phyloP scores from a whole-genome alignment of 352 stramenopile genomes.

The Globisporangium heterothallicum region DNA sequence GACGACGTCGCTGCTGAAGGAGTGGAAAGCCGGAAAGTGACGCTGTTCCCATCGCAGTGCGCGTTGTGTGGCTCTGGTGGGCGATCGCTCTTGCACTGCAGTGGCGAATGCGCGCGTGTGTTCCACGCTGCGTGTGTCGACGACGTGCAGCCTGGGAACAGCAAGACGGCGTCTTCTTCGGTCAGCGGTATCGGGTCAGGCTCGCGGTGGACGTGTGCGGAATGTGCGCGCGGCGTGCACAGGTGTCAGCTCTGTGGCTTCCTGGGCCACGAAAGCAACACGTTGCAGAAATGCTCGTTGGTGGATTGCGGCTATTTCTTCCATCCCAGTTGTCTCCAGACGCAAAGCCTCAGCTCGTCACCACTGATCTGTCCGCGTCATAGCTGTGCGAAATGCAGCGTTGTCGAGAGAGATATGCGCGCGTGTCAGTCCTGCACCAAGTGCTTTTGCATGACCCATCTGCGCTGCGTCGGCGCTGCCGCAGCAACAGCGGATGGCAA shows the following conservation, averaged over 20 bases:
- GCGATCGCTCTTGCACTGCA: slow-evolving; percentile 50
- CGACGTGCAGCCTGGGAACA: slow-evolving; percentile 23
- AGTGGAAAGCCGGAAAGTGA: slow-evolving; percentile 13
- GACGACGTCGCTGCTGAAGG: not conserved
- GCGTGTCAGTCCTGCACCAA: slow-evolving; percentile 48
- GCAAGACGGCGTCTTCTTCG: not conserved
- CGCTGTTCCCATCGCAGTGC: slow-evolving; percentile 51
- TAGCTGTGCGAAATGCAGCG: slow-evolving; percentile 40
- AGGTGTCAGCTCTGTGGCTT: slow-evolving; percentile 63
- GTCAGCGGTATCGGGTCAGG: not conserved
- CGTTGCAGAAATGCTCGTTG: slow-evolving; percentile 44
- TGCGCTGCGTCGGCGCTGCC: slow-evolving; percentile 23
- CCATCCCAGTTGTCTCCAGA: slow-evolving; percentile 31
- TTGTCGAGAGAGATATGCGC: slow-evolving; percentile 42
- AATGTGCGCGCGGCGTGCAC: slow-evolving; percentile 56
- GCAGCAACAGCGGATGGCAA: slow-evolving; percentile 9
- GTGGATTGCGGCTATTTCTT: slow-evolving; percentile 56
- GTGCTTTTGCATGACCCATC: slow-evolving; percentile 43
- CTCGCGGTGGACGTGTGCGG: slow-evolving; percentile 52
- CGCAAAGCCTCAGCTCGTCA: slow-evolving; percentile 4
- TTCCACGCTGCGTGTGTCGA: slow-evolving; percentile 65
- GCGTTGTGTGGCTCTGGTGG: slow-evolving; percentile 49
- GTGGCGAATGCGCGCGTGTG: slow-evolving; percentile 43
- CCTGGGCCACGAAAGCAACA: slow-evolving; percentile 49
- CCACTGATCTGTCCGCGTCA: slow-evolving; percentile 58